These are phyloP conservation scores for Mortierella claussenii DNA, from an alignment of 192 early-diverging fungal genomes.

Conservation along the genomic window DNA sequence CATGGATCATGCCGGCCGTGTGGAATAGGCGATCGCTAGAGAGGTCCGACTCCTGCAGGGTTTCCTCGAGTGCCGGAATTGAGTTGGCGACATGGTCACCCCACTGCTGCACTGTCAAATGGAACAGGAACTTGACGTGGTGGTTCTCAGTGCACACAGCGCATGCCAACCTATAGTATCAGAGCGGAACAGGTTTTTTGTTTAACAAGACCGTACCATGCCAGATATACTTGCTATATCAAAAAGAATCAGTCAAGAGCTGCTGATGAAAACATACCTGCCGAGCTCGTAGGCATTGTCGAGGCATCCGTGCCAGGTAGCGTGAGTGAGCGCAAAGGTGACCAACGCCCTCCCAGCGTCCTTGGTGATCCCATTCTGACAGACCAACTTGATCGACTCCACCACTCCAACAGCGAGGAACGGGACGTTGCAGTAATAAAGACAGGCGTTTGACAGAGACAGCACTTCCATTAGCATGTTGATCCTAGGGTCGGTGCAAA, in stretches of 20 bases:
- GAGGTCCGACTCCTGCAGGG: conserved; percentile 21
- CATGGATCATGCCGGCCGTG: conserved; percentile 31
- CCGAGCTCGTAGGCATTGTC: conserved; percentile 48
- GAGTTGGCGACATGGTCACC: conserved; percentile 50
- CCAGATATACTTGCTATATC: too few relatives aligned
- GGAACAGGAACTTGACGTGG: conserved; percentile 41
- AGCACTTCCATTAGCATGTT: conserved; percentile 40
- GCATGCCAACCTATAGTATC: conserved; percentile 30
- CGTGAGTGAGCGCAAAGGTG: conserved; percentile 35
- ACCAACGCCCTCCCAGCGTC: conserved; percentile 34
- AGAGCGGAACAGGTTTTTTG: too few relatives aligned
- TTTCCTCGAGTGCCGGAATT: conserved; percentile 38
- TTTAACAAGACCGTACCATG: too few relatives aligned
- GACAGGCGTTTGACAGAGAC: conserved; percentile 22
- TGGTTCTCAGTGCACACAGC: conserved; percentile 25
- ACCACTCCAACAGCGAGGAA: conserved; percentile 35
- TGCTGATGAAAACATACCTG: conserved; percentile 1
- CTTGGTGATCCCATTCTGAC: conserved; percentile 41
- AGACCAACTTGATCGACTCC: conserved; percentile 26
- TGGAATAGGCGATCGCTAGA: conserved; percentile 41
- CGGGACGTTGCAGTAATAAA: conserved; percentile 44
- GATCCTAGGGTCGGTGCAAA: conserved; percentile 21
- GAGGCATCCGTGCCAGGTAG: conserved; percentile 45
- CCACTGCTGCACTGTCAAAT: conserved; percentile 49
- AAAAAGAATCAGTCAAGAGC: background rate